phyloP scores from a whole-genome alignment of 306 rosid species.

The Senna tora region DNA sequence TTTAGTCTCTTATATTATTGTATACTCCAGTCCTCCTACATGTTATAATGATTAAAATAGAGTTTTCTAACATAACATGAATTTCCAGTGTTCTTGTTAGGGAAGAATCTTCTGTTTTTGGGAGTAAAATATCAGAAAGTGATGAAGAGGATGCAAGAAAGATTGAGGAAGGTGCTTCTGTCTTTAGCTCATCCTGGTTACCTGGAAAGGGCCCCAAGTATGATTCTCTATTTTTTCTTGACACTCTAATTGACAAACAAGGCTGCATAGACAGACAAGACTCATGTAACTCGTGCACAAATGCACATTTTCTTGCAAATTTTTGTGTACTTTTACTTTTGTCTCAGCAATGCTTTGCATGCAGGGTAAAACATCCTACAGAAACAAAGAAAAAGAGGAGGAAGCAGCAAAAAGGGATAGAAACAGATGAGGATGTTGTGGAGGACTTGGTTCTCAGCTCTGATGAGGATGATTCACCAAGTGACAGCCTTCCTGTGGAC shows the following conservation, averaged over 20 bases:
- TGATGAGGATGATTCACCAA: conserved; percentile 64
- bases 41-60: conserved; percentile 33
- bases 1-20: conserved; percentile 20
- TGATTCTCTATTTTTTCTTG: conserved; percentile 28
- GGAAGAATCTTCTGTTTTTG: conserved; percentile 65
- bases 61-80: conserved; percentile 43
- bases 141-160: conserved; percentile 57
- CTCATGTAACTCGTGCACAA: background rate
- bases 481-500: conserved; percentile 39
- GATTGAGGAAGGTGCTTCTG: conserved; percentile 59
- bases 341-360: conserved; percentile 22
- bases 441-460: conserved; percentile 90
- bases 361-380: conserved; percentile 55
- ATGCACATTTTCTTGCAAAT: conserved; percentile 18
- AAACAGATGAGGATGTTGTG: conserved; percentile 77
- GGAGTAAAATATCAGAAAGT: conserved; percentile 58
- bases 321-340: conserved; percentile 15
- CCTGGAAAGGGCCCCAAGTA: conserved; percentile 79
- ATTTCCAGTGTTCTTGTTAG: conserved; percentile 77
- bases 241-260: conserved; percentile 22
- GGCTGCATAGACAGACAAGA: conserved; percentile 14
- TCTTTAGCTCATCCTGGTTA: conserved; percentile 86
- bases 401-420: conserved; percentile 45
- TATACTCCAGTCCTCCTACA: conserved; percentile 23
- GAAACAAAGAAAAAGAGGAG: conserved; percentile 58